Base-by-base conservation (phyloP, 2,329 filamentous ascomycete genomes). In the Penicillium thymicola region DNA sequence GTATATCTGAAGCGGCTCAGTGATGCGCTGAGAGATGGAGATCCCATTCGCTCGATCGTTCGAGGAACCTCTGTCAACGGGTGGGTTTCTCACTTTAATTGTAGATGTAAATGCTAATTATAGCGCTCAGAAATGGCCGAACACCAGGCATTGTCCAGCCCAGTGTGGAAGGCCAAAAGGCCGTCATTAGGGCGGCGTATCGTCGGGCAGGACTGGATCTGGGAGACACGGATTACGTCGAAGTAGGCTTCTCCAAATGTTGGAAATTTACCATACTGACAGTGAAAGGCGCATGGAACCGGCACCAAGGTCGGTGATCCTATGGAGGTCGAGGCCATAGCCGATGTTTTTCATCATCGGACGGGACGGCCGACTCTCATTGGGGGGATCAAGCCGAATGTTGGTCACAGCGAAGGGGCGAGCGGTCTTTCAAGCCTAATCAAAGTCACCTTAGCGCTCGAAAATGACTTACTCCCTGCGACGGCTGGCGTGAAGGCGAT, bases 1-100 rank as follows among this genome's bases (percentile, higher is more conserved):
- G 16, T 68, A 5, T 48, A 65, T 13, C 25, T 68, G 7, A 68
- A 68, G 49, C 38, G 59, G 1, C 44, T 67, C 5, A 36, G 27
- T 1, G 55, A 61, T 28, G 65, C 65, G 3, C 8, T 62, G 11
- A 18, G 41, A 4, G 60, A 65, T 38, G 61, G 60, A 16, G 63
- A 67, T 48, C 54, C 53, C 3, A 62, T 67, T 18, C 55, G 63
- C 1, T 58, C 58, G 3, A 30, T 65, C 3, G 61, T 66, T 27
- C 50, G 54, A 13, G 49, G 47, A 1, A 71, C 68, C 14, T 41
- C 28, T 3, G 9, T 36, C 14, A 54, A 55, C 43, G 42, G 23
- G 42, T 44, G 27, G 3, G 42, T 44, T n/a, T 44, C 16, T 18
- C 6, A 32, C 27, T 32, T 21, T 9, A 9, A 16, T 44, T 4